These are phyloP conservation scores for Anthostomella pinea DNA, from an alignment of 2,329 filamentous ascomycete genomes.

Conservation along the genomic window DNA sequence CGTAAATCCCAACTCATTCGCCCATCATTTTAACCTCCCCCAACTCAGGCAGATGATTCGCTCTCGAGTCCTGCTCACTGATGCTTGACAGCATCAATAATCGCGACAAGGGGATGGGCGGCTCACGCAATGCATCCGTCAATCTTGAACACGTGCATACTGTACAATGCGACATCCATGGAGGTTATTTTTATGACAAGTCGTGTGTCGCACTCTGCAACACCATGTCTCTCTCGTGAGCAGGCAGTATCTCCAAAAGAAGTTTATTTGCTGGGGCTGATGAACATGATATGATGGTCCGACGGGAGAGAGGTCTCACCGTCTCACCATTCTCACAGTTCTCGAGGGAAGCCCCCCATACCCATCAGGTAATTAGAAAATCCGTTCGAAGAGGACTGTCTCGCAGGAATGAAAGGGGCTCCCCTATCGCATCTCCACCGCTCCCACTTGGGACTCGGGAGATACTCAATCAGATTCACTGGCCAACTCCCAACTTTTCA, in stretches of 20 bases:
- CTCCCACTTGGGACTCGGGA: constrained; percentile 11
- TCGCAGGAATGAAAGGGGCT: constrained; percentile 22
- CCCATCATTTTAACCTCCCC: too few species aligned
- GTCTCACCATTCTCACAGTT: too few species aligned
- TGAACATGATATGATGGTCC: too few species aligned
- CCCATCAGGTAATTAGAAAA: too few species aligned
- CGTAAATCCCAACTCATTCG: not conserved
- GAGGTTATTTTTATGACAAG: constrained; percentile 1
- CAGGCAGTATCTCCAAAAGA: constrained; percentile 1
- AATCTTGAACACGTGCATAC: constrained; percentile 5
- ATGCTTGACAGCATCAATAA: not conserved
- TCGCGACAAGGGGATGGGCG: not conserved
- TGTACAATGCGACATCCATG: constrained; percentile 4
- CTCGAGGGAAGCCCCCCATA: too few species aligned
- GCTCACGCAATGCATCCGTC: not conserved
- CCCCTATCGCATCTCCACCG: constrained; percentile 16
- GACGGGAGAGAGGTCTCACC: too few species aligned
- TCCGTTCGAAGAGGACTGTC: constrained; percentile 17
- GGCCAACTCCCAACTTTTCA: too few species aligned
- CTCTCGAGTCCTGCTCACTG: not conserved
- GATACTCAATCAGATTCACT: too few species aligned
- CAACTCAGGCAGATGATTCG: constrained; percentile 1
- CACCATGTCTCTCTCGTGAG: not conserved
- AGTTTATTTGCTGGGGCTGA: too few species aligned
- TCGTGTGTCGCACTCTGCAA: not conserved